A percentile compares a stretch with the other conserved stretches of the same genome.
phyloP scores from a whole-genome alignment of 306 rosid genomes.

The Sechiopsis laciniata region DNA sequence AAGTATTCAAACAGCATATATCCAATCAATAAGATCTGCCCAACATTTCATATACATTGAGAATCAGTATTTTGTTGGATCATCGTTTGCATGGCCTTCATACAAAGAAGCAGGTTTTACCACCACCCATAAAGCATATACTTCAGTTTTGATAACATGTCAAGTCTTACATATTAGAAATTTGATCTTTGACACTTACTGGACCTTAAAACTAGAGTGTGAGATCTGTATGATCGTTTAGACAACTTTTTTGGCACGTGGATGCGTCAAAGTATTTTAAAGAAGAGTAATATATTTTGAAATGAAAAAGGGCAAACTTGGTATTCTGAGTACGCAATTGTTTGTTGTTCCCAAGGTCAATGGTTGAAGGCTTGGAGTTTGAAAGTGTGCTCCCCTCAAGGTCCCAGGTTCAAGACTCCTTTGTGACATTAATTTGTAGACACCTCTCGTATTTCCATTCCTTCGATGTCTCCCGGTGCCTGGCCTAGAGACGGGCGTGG shows the following conservation, averaged over 20 bases:
- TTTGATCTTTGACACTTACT: not conserved
- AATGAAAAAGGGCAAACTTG: not conserved
- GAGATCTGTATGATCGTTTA: not conserved
- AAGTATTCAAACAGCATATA: conserved; percentile 91
- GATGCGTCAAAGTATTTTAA: not conserved
- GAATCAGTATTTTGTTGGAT: conserved; percentile 91
- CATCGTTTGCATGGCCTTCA: conserved; percentile 89
- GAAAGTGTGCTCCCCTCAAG: too few relatives aligned
- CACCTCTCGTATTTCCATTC: too few relatives aligned
- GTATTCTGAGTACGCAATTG: not conserved
- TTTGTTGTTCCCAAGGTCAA: too few relatives aligned
- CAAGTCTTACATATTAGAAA: not conserved
- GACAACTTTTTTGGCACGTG: not conserved
- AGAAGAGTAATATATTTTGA: not conserved
- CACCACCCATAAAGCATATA: conserved; percentile 22
- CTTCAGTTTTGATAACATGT: not conserved
- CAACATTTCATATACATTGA: conserved; percentile 88
- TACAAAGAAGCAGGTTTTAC: conserved; percentile 80
- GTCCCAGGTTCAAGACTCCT: too few relatives aligned
- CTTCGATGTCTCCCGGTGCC: too few relatives aligned
- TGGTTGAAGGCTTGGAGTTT: too few relatives aligned
- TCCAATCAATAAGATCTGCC: conserved; percentile 86
- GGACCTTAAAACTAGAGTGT: not conserved
- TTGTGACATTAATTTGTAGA: too few relatives aligned
- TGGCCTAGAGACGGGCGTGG: too few relatives aligned